Evolutionary conservation across 352 stramenopile species (phyloP).

Genomic region (Phytophthora pistaciae): DNA sequence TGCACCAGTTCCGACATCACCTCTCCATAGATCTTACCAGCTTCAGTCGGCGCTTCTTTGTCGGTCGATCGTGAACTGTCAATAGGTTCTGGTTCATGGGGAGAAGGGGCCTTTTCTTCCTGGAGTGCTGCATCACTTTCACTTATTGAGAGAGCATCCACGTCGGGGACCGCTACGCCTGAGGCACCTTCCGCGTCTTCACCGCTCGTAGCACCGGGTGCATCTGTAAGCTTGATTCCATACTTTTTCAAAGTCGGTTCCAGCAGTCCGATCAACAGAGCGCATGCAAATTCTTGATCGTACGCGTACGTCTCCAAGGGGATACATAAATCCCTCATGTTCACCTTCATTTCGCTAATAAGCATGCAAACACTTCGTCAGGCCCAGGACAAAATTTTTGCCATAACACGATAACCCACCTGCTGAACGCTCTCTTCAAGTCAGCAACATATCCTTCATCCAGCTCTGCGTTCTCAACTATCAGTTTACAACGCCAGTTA

Average conservation of each 20-base stretch:
- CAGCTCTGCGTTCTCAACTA: constrained; percentile 59
- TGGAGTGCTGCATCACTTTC: constrained; percentile 9
- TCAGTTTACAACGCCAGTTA: background rate
- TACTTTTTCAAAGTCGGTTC: constrained; percentile 82
- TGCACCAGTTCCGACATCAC: constrained; percentile 78
- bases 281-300: constrained; percentile 79
- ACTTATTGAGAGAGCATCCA: constrained; percentile 23
- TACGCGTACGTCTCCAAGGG: constrained; percentile 87
- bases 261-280: constrained; percentile 74
- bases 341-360: constrained; percentile 85
- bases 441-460: constrained; percentile 79
- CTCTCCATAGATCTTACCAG: constrained; percentile 72
- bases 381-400: background rate
- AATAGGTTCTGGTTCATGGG: constrained; percentile 15
- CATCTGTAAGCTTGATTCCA: constrained; percentile 50
- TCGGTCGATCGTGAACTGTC: constrained; percentile 15
- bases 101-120: constrained; percentile 25
- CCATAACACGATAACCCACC: constrained; percentile 11
- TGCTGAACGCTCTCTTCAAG: constrained; percentile 57
- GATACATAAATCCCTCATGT: constrained; percentile 86
- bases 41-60: constrained; percentile 10
- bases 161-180: background rate
- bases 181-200: constrained; percentile 3
- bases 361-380: constrained; percentile 8
- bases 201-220: constrained; percentile 1